phyloP scores from a whole-genome alignment of 768 basidiomycete genomes.

The Xerocomellus chrysenteron region DNA sequence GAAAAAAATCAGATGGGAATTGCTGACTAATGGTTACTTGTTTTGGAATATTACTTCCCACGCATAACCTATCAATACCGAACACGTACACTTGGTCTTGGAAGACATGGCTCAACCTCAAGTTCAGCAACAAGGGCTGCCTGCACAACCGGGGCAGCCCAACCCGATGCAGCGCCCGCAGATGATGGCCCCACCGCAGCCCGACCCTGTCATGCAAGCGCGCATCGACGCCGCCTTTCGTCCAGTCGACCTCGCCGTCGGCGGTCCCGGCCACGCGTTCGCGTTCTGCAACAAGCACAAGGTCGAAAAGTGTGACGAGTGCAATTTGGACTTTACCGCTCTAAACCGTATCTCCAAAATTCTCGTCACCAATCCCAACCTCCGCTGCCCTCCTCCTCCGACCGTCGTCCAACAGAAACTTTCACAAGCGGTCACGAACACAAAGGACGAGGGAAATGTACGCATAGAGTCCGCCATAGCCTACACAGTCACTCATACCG shows the following conservation, averaged over 20 bases:
- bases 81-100: background rate
- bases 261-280: conserved; percentile 48
- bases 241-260: conserved; percentile 55
- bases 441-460: conserved; percentile 96
- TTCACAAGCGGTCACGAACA: conserved; percentile 66
- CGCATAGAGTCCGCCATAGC: conserved; percentile 31
- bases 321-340: conserved; percentile 67
- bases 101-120: conserved; percentile 62
- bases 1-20: conserved; percentile 28
- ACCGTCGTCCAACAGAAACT: conserved; percentile 75
- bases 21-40: conserved; percentile 23
- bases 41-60: conserved; percentile 11
- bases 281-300: conserved; percentile 68
- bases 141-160: conserved; percentile 33
- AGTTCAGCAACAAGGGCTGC: conserved; percentile 46
- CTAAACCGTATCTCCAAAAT: conserved; percentile 77
- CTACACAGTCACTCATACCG: conserved; percentile 10
- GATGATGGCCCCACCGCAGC: conserved; percentile 43
- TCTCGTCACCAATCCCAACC: conserved; percentile 64
- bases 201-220: conserved; percentile 73
- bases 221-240: conserved; percentile 72
- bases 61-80: background rate
- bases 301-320: conserved; percentile 71
- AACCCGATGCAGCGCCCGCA: conserved; percentile 36
- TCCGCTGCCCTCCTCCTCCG: conserved; percentile 78